Evolutionary conservation across 805 yeast species (phyloP).

Genomic region (Cyberlindnera lachancei): DNA sequence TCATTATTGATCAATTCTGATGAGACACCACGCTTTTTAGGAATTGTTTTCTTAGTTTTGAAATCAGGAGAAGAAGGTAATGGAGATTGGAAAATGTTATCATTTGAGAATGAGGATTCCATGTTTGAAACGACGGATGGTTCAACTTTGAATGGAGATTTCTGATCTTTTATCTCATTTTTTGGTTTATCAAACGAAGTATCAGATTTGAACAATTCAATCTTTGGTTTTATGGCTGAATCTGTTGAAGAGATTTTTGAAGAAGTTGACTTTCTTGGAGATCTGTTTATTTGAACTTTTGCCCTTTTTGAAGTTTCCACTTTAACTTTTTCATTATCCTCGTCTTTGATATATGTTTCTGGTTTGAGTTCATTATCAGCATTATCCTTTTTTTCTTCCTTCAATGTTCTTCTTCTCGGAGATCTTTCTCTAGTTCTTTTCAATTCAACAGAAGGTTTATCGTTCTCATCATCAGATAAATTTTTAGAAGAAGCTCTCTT

Average conservation of each 20-base stretch:
- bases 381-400: constrained; percentile 1
- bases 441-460: no score
- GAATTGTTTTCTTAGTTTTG: constrained; percentile 13
- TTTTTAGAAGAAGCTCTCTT: no score
- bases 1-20: no score
- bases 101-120: constrained; percentile 25
- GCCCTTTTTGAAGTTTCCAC: not conserved
- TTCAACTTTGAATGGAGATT: constrained; percentile 10
- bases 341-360: no score
- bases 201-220: no score
- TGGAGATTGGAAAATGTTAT: constrained; percentile 30
- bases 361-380: not conserved
- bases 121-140: no score
- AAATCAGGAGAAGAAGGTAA: constrained; percentile 16
- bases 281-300: not conserved
- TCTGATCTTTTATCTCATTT: constrained; percentile 3
- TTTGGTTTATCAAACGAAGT: no score
- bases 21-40: constrained; percentile 16
- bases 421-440: constrained; percentile 10
- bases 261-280: constrained; percentile 1
- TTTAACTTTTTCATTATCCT: no score
- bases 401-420: constrained; percentile 5
- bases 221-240: no score
- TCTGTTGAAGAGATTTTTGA: constrained; percentile 1
- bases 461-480: no score